Conservation (phyloP, 2,329 filamentous ascomycete genomes). For the Incumbomyces delicatus region DNA sequence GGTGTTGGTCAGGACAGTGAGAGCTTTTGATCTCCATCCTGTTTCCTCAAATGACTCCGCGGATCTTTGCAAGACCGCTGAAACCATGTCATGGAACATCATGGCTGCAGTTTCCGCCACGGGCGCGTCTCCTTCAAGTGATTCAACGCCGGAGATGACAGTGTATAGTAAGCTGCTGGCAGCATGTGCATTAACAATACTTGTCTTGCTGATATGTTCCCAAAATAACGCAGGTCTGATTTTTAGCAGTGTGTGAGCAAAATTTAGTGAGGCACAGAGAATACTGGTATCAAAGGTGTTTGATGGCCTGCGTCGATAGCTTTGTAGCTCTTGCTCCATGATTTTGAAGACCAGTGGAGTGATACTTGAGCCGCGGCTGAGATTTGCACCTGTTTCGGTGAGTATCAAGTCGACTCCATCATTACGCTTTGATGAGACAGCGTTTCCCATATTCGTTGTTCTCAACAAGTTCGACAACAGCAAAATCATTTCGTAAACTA, state of each 20-base stretch:
- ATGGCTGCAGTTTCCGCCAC: conserved; percentile 23
- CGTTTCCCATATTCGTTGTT: conserved; percentile 22
- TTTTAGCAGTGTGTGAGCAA: conserved; percentile 61
- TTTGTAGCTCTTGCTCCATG: conserved; percentile 57
- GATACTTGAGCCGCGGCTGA: conserved; percentile 52
- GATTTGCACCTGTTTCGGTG: conserved; percentile 40
- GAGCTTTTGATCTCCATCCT: conserved; percentile 2
- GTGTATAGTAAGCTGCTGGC: conserved; percentile 66
- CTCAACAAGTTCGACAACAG: conserved; percentile 63
- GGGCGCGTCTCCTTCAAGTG: conserved; percentile 37
- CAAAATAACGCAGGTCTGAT: conserved; percentile 76
- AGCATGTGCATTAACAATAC: conserved; percentile 66
- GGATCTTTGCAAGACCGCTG: conserved; percentile 54
- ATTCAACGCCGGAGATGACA: conserved; percentile 73
- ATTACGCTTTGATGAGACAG: conserved; percentile 21
- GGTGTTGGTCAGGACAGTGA: not conserved
- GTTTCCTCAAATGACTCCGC: not conserved
- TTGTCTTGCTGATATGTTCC: conserved; percentile 77
- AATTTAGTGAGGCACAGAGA: conserved; percentile 66
- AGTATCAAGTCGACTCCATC: conserved; percentile 37
- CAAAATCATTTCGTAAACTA: conserved; percentile 62
- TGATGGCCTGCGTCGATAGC: conserved; percentile 47
- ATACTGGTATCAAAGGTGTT: conserved; percentile 56
- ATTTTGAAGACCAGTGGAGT: conserved; percentile 74
- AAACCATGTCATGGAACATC: conserved; percentile 64